Base-by-base conservation (phyloP, 73 alveolate genomes). In the Tetrahymena borealis region DNA sequence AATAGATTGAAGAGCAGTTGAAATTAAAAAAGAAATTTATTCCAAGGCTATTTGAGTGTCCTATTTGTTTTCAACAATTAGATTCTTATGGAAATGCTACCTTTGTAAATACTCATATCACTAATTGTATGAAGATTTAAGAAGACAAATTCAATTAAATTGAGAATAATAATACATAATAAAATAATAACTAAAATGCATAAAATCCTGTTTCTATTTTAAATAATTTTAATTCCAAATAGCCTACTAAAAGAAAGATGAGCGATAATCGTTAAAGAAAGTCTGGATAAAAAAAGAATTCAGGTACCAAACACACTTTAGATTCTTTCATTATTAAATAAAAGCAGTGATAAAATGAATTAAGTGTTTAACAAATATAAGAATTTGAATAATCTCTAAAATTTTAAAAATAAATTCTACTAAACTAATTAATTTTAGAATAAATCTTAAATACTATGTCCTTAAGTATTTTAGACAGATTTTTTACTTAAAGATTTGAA, bases 1-100 rank as follows among this genome's bases (percentile, higher is more conserved):
- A 40, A 91, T 43, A 78, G 20, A 10, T 40, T 8, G 90, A 37
- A 91, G 41, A 33, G 38, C 39, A 35, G 35, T 32, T 91, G 11
- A 79, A 33, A 91, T 35, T 42, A 60, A 42, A 91, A 91, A 91
- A 33, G 41, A 91, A 43, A 91, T 28, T 91, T 15, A 24, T 78
- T 36, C 95, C 95, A 0, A 92, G 90, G 31, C 20, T 41, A 9
- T 92, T 92, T 92, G 35, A 20, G 24, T 92, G 95, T 32, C 95
- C 95, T 13, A 92, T 92, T 7, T 92, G 95, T 39, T 38, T 38
- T 79, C 32, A 78, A 31, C 90, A 92, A 12, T 39, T 92, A 0
- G 95, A 92, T 79, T 92, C 93, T 39, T 79, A 79, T 33, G 95
- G 95, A 37, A 92, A 92, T 38, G 90, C 90, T 39, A 79, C 85